phyloP scores from a whole-genome alignment of 78 protist genomes.

The Dictyostelium firmibasis region DNA sequence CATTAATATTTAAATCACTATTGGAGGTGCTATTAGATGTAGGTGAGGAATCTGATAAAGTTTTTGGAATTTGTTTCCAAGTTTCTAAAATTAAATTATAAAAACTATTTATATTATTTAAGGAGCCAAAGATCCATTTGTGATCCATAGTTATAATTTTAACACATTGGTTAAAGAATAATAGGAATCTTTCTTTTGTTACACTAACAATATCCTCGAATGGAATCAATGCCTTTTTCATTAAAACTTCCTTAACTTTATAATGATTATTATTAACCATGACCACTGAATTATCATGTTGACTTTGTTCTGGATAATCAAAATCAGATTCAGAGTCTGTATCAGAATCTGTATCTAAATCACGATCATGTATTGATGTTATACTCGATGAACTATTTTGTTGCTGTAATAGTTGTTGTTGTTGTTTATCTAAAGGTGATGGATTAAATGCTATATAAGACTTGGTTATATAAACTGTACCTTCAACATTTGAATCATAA shows the following conservation, averaged over 20 bases:
- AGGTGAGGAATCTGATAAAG: not conserved
- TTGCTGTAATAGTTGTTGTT: not conserved
- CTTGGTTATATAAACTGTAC: slow-evolving; percentile 38
- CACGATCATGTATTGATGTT: not conserved
- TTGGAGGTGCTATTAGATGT: not conserved
- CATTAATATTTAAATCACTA: not conserved
- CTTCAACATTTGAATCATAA: slow-evolving; percentile 19
- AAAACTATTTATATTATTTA: slow-evolving; percentile 9
- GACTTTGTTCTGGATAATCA: not conserved
- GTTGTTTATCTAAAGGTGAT: not conserved
- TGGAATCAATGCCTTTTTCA: slow-evolving; percentile 54
- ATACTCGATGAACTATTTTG: not conserved
- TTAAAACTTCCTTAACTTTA: not conserved
- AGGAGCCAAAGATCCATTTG: slow-evolving; percentile 60
- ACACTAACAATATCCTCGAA: slow-evolving; percentile 65
- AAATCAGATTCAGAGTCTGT: not conserved
- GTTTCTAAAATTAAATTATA: slow-evolving; percentile 23
- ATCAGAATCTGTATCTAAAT: not conserved
- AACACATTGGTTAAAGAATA: slow-evolving; percentile 52
- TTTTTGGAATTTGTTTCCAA: not conserved
- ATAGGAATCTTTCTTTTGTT: slow-evolving; percentile 10
- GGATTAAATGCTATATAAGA: slow-evolving; percentile 67
- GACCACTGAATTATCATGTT: not conserved
- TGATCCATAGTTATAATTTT: slow-evolving; percentile 38
- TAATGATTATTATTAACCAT: not conserved